phyloP scores from a whole-genome alignment of 2,329 filamentous ascomycete genomes.

The Leptographium wingfieldii region DNA sequence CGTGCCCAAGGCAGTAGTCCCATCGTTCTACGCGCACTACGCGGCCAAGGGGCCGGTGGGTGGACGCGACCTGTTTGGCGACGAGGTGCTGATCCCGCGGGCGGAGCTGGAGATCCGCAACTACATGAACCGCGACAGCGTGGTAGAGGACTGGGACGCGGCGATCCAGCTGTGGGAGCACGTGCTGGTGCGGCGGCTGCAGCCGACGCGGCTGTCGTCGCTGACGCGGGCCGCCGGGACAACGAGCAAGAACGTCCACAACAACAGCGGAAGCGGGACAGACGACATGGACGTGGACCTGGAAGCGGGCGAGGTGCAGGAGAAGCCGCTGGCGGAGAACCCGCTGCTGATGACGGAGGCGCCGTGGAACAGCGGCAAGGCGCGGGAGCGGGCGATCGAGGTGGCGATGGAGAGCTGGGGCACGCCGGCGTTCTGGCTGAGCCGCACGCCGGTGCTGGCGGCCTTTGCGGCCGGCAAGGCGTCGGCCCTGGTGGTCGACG shows the following conservation, averaged over 20 bases:
- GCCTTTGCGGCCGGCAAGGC: slow-evolving; percentile 90
- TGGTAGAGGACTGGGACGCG: slow-evolving; percentile 94
- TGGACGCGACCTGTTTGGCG: slow-evolving; percentile 63
- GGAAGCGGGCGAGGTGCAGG: slow-evolving; percentile 45
- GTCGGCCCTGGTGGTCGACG: slow-evolving; percentile 81
- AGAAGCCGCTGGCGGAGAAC: slow-evolving; percentile 78
- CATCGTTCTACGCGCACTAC: slow-evolving; percentile 70
- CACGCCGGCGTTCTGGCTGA: slow-evolving; percentile 86
- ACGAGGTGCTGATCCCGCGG: slow-evolving; percentile 74
- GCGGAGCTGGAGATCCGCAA: slow-evolving; percentile 74
- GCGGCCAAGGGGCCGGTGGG: slow-evolving; percentile 25
- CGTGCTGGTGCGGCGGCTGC: slow-evolving; percentile 77
- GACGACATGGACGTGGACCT: slow-evolving; percentile 59
- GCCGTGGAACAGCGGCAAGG: slow-evolving; percentile 79
- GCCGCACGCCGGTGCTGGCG: slow-evolving; percentile 76
- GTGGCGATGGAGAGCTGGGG: slow-evolving; percentile 97
- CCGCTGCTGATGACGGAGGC: slow-evolving; percentile 90
- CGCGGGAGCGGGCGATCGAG: slow-evolving; percentile 87
- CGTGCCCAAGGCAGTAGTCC: slow-evolving; percentile 83
- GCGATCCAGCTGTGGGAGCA: slow-evolving; percentile 87
- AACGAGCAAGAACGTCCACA: slow-evolving; percentile 32
- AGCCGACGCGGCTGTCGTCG: slow-evolving; percentile 44
- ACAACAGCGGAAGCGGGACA: slow-evolving; percentile 28
- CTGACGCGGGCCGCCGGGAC: not conserved
- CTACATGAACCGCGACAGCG: slow-evolving; percentile 77